These are phyloP conservation scores for Coniophora puteana DNA, from an alignment of 1,284 basidiomycete genomes.

Conservation along the genomic window DNA sequence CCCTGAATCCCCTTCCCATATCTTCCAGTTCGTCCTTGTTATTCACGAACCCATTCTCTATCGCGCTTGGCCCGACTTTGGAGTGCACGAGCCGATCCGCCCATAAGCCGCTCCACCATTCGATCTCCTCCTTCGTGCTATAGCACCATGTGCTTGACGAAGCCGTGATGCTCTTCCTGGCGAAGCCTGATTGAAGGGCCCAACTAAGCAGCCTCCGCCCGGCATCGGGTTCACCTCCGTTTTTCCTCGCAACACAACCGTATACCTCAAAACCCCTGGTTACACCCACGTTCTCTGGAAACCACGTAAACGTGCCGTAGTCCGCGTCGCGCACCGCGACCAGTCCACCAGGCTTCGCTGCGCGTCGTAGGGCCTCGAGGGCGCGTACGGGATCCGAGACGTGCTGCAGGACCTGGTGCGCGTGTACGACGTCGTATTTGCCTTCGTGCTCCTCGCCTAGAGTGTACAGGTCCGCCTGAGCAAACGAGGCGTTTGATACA, in stretches of 20 bases:
- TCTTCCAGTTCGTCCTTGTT: constrained; percentile 22
- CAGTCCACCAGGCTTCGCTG: constrained; percentile 36
- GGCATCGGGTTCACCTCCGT: constrained; percentile 21
- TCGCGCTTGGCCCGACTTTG: constrained; percentile 24
- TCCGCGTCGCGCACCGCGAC: constrained; percentile 35
- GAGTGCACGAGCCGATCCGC: constrained; percentile 31
- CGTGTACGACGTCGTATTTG: constrained; percentile 36
- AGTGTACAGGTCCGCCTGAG: constrained; percentile 25
- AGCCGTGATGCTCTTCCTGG: constrained; percentile 20
- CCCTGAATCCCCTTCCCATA: constrained; percentile 22
- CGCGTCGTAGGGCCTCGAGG: constrained; percentile 37
- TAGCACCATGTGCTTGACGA: constrained; percentile 32
- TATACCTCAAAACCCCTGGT: constrained; percentile 15
- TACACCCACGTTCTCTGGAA: constrained; percentile 22
- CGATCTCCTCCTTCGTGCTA: constrained; percentile 29
- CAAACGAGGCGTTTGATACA: constrained; percentile 29
- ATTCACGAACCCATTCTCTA: constrained; percentile 24
- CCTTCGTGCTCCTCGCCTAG: constrained; percentile 18
- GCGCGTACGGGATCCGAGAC: constrained; percentile 30
- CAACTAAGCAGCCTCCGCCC: constrained; percentile 22
- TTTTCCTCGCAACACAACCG: constrained; percentile 14
- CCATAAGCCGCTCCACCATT: constrained; percentile 32
- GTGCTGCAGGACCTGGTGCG: constrained; percentile 40
- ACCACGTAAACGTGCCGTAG: constrained; percentile 26
- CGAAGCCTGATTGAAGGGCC: constrained; percentile 25